These are phyloP conservation scores for Zoysia japonica DNA, from an alignment of 176 grass and related monocot genomes.

Conservation along the genomic window DNA sequence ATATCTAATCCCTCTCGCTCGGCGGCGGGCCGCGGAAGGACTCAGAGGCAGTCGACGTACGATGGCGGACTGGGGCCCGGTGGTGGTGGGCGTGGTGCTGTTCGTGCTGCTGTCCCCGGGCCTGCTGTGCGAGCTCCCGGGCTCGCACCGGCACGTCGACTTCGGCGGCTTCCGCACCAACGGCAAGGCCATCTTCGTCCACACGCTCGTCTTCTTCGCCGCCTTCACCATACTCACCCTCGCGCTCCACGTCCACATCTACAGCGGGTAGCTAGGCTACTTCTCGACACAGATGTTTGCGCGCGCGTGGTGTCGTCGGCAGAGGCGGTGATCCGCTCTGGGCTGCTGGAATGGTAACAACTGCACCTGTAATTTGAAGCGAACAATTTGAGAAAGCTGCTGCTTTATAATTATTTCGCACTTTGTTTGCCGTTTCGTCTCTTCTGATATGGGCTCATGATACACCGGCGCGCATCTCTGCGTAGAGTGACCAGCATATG, in stretches of 20 bases:
- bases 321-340: too few relatives aligned
- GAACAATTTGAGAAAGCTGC: neutral
- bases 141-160: constrained; percentile 61
- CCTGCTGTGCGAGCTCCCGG: constrained; percentile 62
- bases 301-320: too few relatives aligned
- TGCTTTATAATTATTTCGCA: neutral
- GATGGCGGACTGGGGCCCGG: constrained; percentile 39
- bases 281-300: neutral
- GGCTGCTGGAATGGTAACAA: too few relatives aligned
- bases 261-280: constrained; percentile 29
- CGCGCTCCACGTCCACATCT: constrained; percentile 71
- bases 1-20: neutral
- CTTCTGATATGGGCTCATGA: neutral
- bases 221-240: constrained; percentile 69
- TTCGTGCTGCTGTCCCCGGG: constrained; percentile 73
- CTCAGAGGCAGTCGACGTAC: too few relatives aligned
- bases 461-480: too few relatives aligned
- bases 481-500: too few relatives aligned
- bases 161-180: constrained; percentile 73
- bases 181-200: constrained; percentile 74
- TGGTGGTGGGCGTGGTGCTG: constrained; percentile 77
- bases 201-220: constrained; percentile 86
- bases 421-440: neutral
- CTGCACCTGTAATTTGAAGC: neutral
- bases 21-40: too few relatives aligned